These are phyloP conservation scores for Asterella californica DNA, from an alignment of 225 moss, liverwort and hornwort species.

Conservation along the genomic window DNA sequence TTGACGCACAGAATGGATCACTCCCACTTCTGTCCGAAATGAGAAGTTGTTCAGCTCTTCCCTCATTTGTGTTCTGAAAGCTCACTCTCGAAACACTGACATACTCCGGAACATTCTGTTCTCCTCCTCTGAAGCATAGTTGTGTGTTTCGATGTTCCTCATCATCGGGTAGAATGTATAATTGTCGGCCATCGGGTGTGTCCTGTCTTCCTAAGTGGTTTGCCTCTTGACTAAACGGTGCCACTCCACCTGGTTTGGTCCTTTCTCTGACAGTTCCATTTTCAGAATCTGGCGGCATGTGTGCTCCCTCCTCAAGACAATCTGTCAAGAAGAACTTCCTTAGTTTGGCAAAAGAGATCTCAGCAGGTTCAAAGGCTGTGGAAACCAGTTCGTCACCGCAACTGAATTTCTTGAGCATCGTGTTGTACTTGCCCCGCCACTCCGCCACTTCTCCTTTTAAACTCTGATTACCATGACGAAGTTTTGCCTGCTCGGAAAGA, in stretches of 20 bases:
- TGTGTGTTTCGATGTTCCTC: not conserved
- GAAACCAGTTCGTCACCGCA: slow-evolving; percentile 7
- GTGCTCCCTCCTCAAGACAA: not conserved
- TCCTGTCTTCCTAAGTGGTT: not conserved
- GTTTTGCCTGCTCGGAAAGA: slow-evolving; percentile 20
- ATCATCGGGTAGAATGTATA: not conserved
- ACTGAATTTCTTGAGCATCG: not conserved
- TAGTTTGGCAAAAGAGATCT: slow-evolving; percentile 26
- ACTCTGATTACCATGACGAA: slow-evolving; percentile 27
- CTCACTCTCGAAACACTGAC: not conserved
- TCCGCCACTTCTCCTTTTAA: slow-evolving; percentile 36
- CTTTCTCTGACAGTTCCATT: not conserved
- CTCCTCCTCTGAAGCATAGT: not conserved
- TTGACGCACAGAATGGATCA: not conserved
- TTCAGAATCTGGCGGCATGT: not conserved
- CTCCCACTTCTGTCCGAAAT: not conserved
- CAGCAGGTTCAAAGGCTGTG: slow-evolving; percentile 14
- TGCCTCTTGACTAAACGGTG: not conserved
- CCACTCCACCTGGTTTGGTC: not conserved
- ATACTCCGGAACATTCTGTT: not conserved
- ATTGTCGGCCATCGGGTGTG: not conserved
- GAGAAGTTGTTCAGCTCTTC: not conserved
- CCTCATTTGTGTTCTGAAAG: not conserved
- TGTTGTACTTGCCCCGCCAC: slow-evolving; percentile 25
- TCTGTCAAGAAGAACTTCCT: slow-evolving; percentile 24